Evolutionary conservation across 2,329 filamentous ascomycete genomes (phyloP).

Genomic region (Nectriaceae sp.): DNA sequence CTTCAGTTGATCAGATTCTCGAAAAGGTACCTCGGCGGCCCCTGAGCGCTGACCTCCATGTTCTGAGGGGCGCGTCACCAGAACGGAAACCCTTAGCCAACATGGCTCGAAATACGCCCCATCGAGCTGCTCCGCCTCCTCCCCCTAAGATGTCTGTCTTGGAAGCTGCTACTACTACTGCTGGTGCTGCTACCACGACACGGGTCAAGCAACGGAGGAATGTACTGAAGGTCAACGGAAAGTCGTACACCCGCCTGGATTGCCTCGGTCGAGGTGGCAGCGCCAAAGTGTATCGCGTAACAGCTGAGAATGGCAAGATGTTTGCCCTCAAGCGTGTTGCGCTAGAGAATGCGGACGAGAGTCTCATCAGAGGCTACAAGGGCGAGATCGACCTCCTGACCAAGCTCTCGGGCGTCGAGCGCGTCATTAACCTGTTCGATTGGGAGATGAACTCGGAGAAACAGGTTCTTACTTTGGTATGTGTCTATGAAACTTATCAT

Average conservation of each 20-base stretch:
- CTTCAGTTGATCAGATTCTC: conserved; percentile 52
- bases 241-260: conserved; percentile 86
- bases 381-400: conserved; percentile 92
- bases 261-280: conserved; percentile 91
- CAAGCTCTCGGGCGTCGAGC: conserved; percentile 79
- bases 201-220: conserved; percentile 77
- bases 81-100: conserved; percentile 57
- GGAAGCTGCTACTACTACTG: conserved; percentile 84
- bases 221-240: conserved; percentile 86
- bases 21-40: conserved; percentile 59
- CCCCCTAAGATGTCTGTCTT: conserved; percentile 96
- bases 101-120: conserved; percentile 70
- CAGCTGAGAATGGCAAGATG: conserved; percentile 95
- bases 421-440: conserved; percentile 88
- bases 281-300: conserved; percentile 92
- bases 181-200: conserved; percentile 74
- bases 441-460: conserved; percentile 94
- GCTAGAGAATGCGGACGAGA: conserved; percentile 84
- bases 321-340: conserved; percentile 93
- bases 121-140: conserved; percentile 74
- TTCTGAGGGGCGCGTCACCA: conserved; percentile 46
- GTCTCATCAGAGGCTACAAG: conserved; percentile 82
- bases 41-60: conserved; percentile 45
- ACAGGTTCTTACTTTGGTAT: conserved; percentile 80
- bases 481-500: conserved; percentile 33